Evolutionary conservation across 768 basidiomycete genomes (phyloP).

Genomic region (Fistulinella prunicolor): DNA sequence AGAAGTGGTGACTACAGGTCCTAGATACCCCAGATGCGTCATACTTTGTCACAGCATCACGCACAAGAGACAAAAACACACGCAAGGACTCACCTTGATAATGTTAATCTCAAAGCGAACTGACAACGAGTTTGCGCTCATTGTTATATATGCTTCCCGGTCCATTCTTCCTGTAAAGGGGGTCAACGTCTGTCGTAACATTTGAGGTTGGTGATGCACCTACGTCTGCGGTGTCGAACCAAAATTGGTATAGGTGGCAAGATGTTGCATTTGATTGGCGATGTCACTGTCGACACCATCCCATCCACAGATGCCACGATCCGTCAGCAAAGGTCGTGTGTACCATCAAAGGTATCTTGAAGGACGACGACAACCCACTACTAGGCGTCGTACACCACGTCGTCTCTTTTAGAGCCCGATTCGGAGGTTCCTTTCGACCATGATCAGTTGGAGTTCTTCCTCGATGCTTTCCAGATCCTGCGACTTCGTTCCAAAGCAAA

Average conservation of each 20-base stretch:
- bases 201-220: conserved; percentile 19
- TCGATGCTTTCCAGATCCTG: conserved; percentile 43
- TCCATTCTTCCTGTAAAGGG: conserved; percentile 66
- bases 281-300: conserved; percentile 13
- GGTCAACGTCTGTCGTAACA: conserved; percentile 40
- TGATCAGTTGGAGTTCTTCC: conserved; percentile 38
- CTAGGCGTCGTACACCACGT: conserved; percentile 64
- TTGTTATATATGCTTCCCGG: conserved; percentile 66
- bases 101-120: conserved; percentile 97
- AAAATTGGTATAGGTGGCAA: conserved; percentile 79
- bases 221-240: conserved; percentile 27
- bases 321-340: conserved; percentile 39
- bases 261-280: conserved; percentile 58
- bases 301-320: conserved; percentile 27
- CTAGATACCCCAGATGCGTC: conserved; percentile 37
- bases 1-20: conserved; percentile 93
- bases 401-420: conserved; percentile 42
- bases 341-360: conserved; percentile 67
- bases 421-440: conserved; percentile 45
- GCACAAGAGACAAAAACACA: background rate
- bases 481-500: conserved; percentile 71
- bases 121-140: conserved; percentile 74
- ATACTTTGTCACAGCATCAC: background rate
- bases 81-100: conserved; percentile 70
- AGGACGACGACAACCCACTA: conserved; percentile 80